These are phyloP conservation scores for Lupinus albus DNA, from an alignment of 306 rosid species.

Conservation along the genomic window DNA sequence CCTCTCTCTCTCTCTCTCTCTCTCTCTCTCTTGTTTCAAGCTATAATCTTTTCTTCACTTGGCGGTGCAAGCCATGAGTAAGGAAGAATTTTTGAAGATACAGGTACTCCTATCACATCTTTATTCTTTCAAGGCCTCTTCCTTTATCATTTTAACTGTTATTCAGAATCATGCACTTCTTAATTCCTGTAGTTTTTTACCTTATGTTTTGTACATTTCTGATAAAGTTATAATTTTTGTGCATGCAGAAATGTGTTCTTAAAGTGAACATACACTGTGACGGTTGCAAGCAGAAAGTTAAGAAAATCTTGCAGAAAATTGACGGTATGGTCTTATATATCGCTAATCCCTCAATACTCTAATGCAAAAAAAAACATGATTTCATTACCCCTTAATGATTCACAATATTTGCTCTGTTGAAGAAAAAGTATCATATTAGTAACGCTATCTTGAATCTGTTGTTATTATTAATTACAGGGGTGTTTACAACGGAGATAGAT, in stretches of 20 bases:
- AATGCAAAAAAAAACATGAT: too few relatives aligned
- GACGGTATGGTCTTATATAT: slow-evolving; percentile 78
- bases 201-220: slow-evolving; percentile 12
- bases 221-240: slow-evolving; percentile 22
- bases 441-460: slow-evolving; percentile 9
- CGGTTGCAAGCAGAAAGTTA: slow-evolving; percentile 92
- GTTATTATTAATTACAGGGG: slow-evolving; percentile 47
- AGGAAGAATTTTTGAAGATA: slow-evolving; percentile 95
- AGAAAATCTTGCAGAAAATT: slow-evolving; percentile 90
- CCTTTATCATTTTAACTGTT: too few relatives aligned
- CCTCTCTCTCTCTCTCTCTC: neutral
- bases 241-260: slow-evolving; percentile 86
- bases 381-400: neutral
- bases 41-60: slow-evolving; percentile 38
- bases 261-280: slow-evolving; percentile 97
- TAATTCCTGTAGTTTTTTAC: neutral
- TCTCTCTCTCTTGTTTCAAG: slow-evolving; percentile 30
- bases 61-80: slow-evolving; percentile 67
- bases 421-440: neutral
- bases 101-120: slow-evolving; percentile 61
- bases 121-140: neutral
- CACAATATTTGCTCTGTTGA: neutral
- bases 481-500: slow-evolving; percentile 81
- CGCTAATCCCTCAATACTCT: neutral
- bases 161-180: too few relatives aligned